Evolutionary conservation across 2,329 filamentous ascomycete species (phyloP).

Genomic region (Fusarium avenaceum): DNA sequence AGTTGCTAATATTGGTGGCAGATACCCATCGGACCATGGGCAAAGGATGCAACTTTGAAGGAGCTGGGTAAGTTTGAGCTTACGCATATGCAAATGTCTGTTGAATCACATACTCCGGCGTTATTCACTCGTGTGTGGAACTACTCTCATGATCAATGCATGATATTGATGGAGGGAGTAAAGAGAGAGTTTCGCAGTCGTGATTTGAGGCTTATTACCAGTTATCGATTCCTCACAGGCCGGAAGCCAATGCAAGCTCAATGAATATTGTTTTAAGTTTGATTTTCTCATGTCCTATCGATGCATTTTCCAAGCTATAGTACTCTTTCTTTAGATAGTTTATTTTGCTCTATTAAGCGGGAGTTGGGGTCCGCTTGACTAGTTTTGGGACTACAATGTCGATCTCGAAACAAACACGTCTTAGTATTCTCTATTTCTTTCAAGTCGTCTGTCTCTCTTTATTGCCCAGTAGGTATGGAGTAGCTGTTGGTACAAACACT

Average conservation of each 20-base stretch:
- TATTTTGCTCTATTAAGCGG: neutral
- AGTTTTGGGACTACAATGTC: neutral
- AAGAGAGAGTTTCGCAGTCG: constrained; percentile 60
- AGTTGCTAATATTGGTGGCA: constrained; percentile 20
- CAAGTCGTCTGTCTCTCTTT: neutral
- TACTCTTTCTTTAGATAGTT: neutral
- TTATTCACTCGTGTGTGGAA: constrained; percentile 56
- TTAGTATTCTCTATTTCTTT: neutral
- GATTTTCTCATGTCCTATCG: neutral
- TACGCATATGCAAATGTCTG: constrained; percentile 59
- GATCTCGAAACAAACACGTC: neutral
- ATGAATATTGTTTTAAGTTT: no score
- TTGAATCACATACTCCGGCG: constrained; percentile 58
- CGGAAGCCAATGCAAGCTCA: constrained; percentile 18
- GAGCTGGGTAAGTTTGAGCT: constrained; percentile 55
- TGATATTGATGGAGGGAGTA: constrained; percentile 61
- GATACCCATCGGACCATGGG: constrained; percentile 58
- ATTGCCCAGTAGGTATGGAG: neutral
- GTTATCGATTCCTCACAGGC: constrained; percentile 42
- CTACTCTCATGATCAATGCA: constrained; percentile 57
- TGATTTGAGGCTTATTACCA: constrained; percentile 41
- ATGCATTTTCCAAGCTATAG: neutral
- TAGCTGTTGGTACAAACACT: no score
- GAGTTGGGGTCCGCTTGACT: neutral
- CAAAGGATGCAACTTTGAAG: constrained; percentile 55